Evolutionary conservation across 805 yeast species (phyloP).

Genomic region (Saccharomycopsis sp.): DNA sequence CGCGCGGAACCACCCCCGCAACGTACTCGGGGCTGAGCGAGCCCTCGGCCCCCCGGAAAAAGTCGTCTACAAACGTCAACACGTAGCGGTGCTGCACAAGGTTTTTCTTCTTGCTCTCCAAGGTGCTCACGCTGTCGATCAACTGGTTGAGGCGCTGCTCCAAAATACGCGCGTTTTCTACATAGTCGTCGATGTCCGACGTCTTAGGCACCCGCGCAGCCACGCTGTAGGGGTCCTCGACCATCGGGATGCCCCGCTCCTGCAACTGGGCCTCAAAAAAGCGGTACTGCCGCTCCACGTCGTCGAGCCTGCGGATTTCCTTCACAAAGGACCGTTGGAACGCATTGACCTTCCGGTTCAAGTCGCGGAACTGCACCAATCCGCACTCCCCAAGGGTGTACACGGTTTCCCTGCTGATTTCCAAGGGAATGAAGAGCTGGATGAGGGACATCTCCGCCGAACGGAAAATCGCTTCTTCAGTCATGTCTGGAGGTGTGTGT

Average conservation of each 20-base stretch:
- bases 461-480: constrained; percentile 25
- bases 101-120: constrained; percentile 46
- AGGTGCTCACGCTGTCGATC: constrained; percentile 38
- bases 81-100: constrained; percentile 57
- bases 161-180: constrained; percentile 44
- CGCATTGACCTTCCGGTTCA: constrained; percentile 35
- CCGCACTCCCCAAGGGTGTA: constrained; percentile 39
- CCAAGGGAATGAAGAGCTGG: constrained; percentile 42
- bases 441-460: constrained; percentile 45
- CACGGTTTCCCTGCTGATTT: constrained; percentile 38
- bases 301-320: constrained; percentile 35
- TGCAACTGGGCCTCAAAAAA: constrained; percentile 28
- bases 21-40: constrained; percentile 36
- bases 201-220: constrained; percentile 25
- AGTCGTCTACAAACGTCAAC: constrained; percentile 41
- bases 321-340: constrained; percentile 40
- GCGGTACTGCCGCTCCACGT: constrained; percentile 27
- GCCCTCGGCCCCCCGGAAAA: constrained; percentile 31
- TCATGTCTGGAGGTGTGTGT: too few species aligned
- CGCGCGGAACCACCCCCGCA: constrained; percentile 60
- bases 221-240: constrained; percentile 27
- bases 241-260: constrained; percentile 21
- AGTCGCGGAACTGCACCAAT: constrained; percentile 39
- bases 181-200: constrained; percentile 46
- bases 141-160: constrained; percentile 49